A percentile compares a stretch with the other conserved stretches of the same genome.
Conservation (phyloP, 768 basidiomycete genomes). For the Crepidotus variabilis region DNA sequence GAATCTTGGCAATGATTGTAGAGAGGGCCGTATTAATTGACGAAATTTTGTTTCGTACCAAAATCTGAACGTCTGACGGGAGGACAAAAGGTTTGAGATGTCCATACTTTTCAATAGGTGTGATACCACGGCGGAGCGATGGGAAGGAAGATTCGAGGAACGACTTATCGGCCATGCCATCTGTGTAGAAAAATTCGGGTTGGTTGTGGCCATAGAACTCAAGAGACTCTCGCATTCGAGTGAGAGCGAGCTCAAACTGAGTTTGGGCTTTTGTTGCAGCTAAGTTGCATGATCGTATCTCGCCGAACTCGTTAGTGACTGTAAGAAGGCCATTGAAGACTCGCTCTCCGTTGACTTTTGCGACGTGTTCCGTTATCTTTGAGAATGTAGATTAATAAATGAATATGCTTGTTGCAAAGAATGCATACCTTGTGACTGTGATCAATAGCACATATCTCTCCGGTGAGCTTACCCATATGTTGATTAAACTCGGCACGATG, state of each 20-base stretch:
- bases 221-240: slow-evolving; percentile 19
- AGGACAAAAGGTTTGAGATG: slow-evolving; percentile 15
- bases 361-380: slow-evolving; percentile 7
- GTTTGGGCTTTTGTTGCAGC: slow-evolving; percentile 28
- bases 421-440: slow-evolving; percentile 16
- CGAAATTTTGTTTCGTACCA: slow-evolving; percentile 1
- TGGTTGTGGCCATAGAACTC: slow-evolving; percentile 22
- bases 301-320: slow-evolving; percentile 1
- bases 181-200: slow-evolving; percentile 22
- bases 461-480: slow-evolving; percentile 19
- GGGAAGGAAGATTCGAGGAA: slow-evolving; percentile 16
- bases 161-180: slow-evolving; percentile 25
- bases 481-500: slow-evolving; percentile 14
- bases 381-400: background rate
- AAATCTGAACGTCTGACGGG: slow-evolving; percentile 10
- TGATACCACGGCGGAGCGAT: slow-evolving; percentile 10
- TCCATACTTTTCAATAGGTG: slow-evolving; percentile 17
- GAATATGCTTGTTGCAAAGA: background rate
- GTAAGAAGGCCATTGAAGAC: slow-evolving; percentile 4
- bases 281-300: slow-evolving; percentile 3
- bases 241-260: slow-evolving; percentile 23
- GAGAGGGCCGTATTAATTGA: slow-evolving; percentile 16
- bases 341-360: background rate
- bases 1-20: slow-evolving; percentile 15
- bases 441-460: slow-evolving; percentile 18